phyloP scores from a whole-genome alignment of 2,329 filamentous ascomycete species.

The Thielaviopsis euricoi region DNA sequence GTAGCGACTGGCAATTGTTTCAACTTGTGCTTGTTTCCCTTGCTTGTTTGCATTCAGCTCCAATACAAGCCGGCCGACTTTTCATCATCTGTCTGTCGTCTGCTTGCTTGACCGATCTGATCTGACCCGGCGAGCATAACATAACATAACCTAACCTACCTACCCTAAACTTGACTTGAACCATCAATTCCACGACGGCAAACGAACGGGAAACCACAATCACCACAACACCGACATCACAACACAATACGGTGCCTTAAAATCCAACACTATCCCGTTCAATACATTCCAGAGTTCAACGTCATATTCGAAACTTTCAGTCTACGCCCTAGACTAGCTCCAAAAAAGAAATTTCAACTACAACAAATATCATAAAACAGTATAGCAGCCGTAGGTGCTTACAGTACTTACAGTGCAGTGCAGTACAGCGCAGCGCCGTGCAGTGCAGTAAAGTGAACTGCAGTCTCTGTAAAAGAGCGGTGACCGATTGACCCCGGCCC shows the following conservation, averaged over 20 bases:
- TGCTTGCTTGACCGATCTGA: background rate
- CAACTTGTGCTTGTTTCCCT: background rate
- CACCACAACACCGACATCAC: background rate
- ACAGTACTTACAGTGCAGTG: background rate
- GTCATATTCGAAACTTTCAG: too few species aligned
- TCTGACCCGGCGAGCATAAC: background rate
- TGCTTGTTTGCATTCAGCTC: background rate
- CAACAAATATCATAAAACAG: too few species aligned
- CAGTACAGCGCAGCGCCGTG: background rate
- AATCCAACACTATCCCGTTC: too few species aligned
- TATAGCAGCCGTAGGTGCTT: background rate
- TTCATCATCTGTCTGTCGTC: background rate
- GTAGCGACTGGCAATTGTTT: background rate
- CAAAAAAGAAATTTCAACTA: too few species aligned
- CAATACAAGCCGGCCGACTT: background rate
- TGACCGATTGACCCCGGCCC: slow-evolving; percentile 6
- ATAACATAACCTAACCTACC: background rate
- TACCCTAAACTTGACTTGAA: too few species aligned
- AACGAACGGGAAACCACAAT: background rate
- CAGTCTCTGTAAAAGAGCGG: slow-evolving; percentile 9
- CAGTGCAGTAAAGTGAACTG: background rate
- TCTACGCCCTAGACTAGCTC: too few species aligned
- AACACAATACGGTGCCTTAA: too few species aligned
- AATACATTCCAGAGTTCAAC: background rate
- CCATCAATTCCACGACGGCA: background rate